phyloP scores from a whole-genome alignment of 1,284 basidiomycete genomes.

The Mycena citricolor region DNA sequence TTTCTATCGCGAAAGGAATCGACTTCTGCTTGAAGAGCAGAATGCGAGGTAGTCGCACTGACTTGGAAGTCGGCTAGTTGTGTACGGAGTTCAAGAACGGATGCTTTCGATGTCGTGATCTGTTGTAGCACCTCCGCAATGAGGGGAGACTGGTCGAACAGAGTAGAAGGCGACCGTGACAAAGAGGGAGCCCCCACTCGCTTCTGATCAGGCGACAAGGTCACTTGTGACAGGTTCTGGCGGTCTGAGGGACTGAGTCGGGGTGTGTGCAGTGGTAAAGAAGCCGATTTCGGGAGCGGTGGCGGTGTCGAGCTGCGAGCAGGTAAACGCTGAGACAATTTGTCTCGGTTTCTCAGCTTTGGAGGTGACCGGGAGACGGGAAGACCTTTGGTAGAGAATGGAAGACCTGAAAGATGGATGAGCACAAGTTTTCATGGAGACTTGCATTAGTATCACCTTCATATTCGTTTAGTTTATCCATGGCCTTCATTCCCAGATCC shows the following conservation, averaged over 20 bases:
- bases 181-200: conserved; percentile 35
- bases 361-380: conserved; percentile 46
- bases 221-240: conserved; percentile 31
- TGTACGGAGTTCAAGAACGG: conserved; percentile 70
- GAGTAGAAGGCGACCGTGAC: conserved; percentile 37
- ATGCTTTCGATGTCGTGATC: conserved; percentile 66
- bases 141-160: conserved; percentile 68
- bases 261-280: conserved; percentile 68
- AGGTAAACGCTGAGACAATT: conserved; percentile 44
- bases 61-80: conserved; percentile 75
- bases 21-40: conserved; percentile 69
- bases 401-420: conserved; percentile 41
- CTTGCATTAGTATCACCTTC: conserved; percentile 52
- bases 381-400: conserved; percentile 48
- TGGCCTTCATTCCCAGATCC: conserved; percentile 68
- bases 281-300: conserved; percentile 78
- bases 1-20: conserved; percentile 75
- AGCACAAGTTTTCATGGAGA: not conserved
- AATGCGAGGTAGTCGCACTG: conserved; percentile 61
- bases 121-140: conserved; percentile 79
- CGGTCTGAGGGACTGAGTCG: conserved; percentile 39
- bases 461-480: conserved; percentile 63
- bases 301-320: conserved; percentile 70
- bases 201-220: conserved; percentile 35
- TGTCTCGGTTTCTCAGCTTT: conserved; percentile 58